These are phyloP conservation scores for Thinopyrum elongatum DNA, from an alignment of 176 grass and related monocot species.

Conservation along the genomic window DNA sequence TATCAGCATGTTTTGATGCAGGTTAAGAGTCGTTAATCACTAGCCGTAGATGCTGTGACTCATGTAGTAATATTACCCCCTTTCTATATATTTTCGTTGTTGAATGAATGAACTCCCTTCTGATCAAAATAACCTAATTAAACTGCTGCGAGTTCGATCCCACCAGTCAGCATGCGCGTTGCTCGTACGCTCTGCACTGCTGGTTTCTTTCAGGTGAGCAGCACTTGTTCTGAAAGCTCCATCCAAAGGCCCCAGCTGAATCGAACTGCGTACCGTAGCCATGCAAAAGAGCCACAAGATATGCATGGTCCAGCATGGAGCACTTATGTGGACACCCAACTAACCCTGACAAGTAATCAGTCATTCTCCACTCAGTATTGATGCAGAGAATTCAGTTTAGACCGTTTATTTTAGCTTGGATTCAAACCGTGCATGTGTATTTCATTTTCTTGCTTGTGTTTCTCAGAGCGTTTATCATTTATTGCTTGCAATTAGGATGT, in stretches of 20 bases:
- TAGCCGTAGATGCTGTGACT: neutral
- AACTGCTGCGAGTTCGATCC: neutral
- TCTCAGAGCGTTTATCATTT: neutral
- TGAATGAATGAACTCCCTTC: no score
- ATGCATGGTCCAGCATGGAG: constrained; percentile 22
- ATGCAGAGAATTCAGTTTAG: neutral
- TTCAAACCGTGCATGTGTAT: neutral
- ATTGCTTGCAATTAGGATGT: constrained; percentile 14
- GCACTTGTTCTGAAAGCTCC: constrained; percentile 24
- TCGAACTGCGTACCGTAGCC: neutral
- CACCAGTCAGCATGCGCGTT: neutral
- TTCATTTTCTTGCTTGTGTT: constrained; percentile 4
- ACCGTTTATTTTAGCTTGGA: neutral
- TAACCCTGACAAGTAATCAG: constrained; percentile 43
- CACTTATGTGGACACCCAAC: constrained; percentile 7
- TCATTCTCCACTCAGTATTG: constrained; percentile 32
- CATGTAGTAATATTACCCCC: neutral
- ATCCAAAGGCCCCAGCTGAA: neutral
- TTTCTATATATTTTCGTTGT: no score
- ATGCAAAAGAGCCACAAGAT: constrained; percentile 5
- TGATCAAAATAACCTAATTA: neutral
- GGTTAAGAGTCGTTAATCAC: no score
- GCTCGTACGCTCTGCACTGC: neutral
- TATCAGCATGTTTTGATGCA: neutral
- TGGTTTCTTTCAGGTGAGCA: constrained; percentile 24